These are phyloP conservation scores for Pelargonium myrrhifolium DNA, from an alignment of 441 rosid genomes.

Conservation along the genomic window DNA sequence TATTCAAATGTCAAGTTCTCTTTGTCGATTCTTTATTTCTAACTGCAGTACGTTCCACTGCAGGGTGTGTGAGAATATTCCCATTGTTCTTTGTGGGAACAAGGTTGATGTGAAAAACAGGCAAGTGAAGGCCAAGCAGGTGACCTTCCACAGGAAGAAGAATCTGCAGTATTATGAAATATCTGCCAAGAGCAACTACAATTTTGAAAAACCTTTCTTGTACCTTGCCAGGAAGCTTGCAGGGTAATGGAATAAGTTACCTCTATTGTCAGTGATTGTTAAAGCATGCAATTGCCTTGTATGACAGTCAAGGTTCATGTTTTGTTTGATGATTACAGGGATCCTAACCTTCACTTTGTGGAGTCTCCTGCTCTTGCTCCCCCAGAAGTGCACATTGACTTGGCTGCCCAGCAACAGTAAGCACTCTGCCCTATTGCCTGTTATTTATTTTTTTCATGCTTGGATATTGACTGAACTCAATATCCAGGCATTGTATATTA, in stretches of 20 bases:
- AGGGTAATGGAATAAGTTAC: conserved; percentile 38
- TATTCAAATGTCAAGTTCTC: not conserved
- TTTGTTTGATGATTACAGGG: conserved; percentile 24
- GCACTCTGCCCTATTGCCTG: conserved; percentile 11
- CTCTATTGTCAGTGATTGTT: not conserved
- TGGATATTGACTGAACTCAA: not conserved
- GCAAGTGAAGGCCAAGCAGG: conserved; percentile 95
- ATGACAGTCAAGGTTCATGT: conserved; percentile 2
- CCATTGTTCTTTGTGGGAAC: conserved; percentile 74
- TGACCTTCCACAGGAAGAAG: conserved; percentile 82
- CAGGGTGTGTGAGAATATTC: conserved; percentile 84
- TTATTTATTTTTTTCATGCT: not conserved
- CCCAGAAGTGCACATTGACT: conserved; percentile 60
- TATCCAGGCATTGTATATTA: not conserved
- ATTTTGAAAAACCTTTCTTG: conserved; percentile 83
- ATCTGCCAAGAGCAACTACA: conserved; percentile 86
- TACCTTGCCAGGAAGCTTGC: conserved; percentile 89
- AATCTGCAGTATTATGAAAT: conserved; percentile 78
- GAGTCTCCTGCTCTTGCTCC: conserved; percentile 75
- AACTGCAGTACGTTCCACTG: not conserved
- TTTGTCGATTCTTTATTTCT: not conserved
- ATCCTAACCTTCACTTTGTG: conserved; percentile 57
- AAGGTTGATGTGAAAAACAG: conserved; percentile 83
- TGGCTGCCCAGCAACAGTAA: conserved; percentile 63
- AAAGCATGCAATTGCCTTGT: not conserved